These are phyloP conservation scores for Pseudoturritis turrita DNA, from an alignment of 345 rosid genomes.

Conservation along the genomic window DNA sequence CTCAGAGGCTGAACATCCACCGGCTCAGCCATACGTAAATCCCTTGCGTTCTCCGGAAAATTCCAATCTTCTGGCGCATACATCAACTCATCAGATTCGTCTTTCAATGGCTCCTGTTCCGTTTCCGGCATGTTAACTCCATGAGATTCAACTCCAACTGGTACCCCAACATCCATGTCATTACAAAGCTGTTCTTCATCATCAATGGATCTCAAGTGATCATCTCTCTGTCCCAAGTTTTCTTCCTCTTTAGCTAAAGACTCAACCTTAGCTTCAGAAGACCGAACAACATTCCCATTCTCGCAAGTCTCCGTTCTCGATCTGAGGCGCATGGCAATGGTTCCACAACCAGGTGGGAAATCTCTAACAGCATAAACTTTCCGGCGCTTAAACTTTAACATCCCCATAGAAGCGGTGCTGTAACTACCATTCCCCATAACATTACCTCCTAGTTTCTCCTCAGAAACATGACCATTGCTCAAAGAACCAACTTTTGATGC, in stretches of 20 bases:
- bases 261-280: conserved; percentile 15
- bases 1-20: conserved; percentile 4
- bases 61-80: not conserved
- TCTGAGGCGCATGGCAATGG: conserved; percentile 4
- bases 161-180: not conserved
- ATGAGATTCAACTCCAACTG: not conserved
- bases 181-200: conserved; percentile 9
- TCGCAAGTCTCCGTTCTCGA: not conserved
- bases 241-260: not conserved
- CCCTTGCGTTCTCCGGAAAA: not conserved
- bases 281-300: not conserved
- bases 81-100: not conserved
- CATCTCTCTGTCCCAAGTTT: not conserved
- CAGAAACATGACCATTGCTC: conserved; percentile 24
- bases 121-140: not conserved
- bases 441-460: conserved; percentile 25
- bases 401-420: not conserved
- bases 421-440: conserved; percentile 33
- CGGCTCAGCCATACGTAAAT: not conserved
- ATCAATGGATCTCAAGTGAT: not conserved
- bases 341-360: conserved; percentile 69
- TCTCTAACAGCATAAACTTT: conserved; percentile 53
- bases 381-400: conserved; percentile 40
- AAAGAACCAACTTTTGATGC: not conserved
- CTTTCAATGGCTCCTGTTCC: conserved; percentile 15